Base-by-base conservation (phyloP, 2,329 filamentous ascomycete genomes). In the Xylariaceae sp. region DNA sequence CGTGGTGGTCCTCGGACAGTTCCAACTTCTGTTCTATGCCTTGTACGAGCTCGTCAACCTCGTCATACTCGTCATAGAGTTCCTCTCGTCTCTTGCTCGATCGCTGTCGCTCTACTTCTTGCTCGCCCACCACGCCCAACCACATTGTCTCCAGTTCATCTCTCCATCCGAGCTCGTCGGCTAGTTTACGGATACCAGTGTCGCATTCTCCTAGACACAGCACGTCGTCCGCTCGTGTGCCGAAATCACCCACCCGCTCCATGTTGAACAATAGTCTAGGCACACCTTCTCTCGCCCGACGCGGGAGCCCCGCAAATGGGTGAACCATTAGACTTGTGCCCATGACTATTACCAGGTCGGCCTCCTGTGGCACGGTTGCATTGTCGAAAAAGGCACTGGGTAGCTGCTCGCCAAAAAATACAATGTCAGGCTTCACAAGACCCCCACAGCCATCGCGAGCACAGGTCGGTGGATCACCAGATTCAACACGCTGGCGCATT, bases 371-470 rank as follows among this genome's bases (percentile, higher is more conserved):
- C 6, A 87, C 72, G 29, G 74, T 72, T 31, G 74, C 70, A 24
- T 79, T 76, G 56, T 75, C 70, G 69, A 88, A 87, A 74, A 96
- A 96, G 0, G 74, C 75, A 6, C 76, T 72, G 0, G 90, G 90
- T 23, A 79, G 69, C 61, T 69, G 68, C 69, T 79, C 92, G 47
- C 92, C 92, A 66, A 96, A 97, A 76, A 97, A 97, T 29, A 96
- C 92, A 70, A 97, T 96, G 67, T 96, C 91, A 0, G 93, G 93
- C 76, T 97, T 97, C 33, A 97, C 91, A 2, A 95, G 77, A 0
- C 93, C 93, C 31, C 82, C 78, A 71, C 94, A 98, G 17, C 76
- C 71, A 7, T 78, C 69, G 4, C 77, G 75, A 34, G 75, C 63
- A 71, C 94, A 98, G 58, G 77, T 79, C 0, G 94, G 91, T 0